Evolutionary conservation across 176 grass and related monocot genomes (phyloP).

Genomic region (Calamus simplicifolius): DNA sequence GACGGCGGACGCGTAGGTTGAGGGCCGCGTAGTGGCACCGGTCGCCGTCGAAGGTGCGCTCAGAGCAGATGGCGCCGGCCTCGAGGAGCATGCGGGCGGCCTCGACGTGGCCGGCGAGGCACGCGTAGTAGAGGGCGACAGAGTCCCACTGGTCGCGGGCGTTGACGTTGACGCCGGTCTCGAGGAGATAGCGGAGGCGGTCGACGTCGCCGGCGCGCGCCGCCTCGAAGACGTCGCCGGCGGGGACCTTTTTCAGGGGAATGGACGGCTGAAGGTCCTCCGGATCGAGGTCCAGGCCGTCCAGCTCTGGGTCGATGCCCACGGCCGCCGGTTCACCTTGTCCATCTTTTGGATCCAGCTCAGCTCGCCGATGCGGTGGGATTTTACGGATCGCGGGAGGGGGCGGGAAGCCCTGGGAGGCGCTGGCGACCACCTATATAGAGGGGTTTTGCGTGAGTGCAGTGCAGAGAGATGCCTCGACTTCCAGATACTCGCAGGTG

Average conservation of each 20-base stretch:
- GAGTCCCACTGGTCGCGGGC: constrained; percentile 84
- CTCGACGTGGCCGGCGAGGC: constrained; percentile 77
- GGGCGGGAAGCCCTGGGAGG: too few relatives aligned
- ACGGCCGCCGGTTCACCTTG: too few relatives aligned
- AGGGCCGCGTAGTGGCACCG: constrained; percentile 93
- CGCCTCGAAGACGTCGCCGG: constrained; percentile 83
- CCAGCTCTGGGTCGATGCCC: constrained; percentile 22
- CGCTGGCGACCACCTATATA: too few relatives aligned
- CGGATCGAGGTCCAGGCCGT: constrained; percentile 50
- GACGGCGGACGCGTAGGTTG: constrained; percentile 55
- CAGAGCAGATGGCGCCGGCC: constrained; percentile 87
- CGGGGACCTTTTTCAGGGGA: constrained; percentile 80
- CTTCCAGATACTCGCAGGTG: too few relatives aligned
- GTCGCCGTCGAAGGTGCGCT: constrained; percentile 92
- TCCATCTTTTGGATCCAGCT: too few relatives aligned
- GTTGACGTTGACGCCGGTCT: constrained; percentile 81
- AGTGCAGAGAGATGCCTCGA: too few relatives aligned
- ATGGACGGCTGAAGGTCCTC: constrained; percentile 62
- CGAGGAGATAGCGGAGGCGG: constrained; percentile 63
- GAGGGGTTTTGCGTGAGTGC: too few relatives aligned
- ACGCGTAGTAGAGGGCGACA: constrained; percentile 83
- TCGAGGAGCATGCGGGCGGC: constrained; percentile 80
- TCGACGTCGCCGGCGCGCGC: constrained; percentile 79
- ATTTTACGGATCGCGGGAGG: too few relatives aligned
- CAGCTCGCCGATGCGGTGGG: too few relatives aligned